Conservation (phyloP, 1,284 basidiomycete species). For the Trichosporon coremiiforme region DNA sequence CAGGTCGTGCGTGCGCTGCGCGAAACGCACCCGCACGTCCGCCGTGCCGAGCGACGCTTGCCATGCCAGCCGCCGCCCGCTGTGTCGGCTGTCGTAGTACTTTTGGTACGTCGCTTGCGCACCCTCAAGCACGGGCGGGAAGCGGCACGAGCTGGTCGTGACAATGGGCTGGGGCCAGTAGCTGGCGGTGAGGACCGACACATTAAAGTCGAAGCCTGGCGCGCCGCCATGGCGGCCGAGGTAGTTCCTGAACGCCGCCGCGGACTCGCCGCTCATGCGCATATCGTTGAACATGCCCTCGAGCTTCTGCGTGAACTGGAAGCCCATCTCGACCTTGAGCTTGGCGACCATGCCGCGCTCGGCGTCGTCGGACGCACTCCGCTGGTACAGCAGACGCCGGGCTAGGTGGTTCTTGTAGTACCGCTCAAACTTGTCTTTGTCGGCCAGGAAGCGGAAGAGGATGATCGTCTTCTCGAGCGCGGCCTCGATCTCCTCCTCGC, state of each 20-base stretch:
- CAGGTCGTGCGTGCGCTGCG: constrained; percentile 77
- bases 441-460: constrained; percentile 89
- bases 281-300: constrained; percentile 99
- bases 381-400: constrained; percentile 80
- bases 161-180: constrained; percentile 77
- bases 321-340: constrained; percentile 89
- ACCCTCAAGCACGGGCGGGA: constrained; percentile 68
- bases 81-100: constrained; percentile 87
- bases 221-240: constrained; percentile 53
- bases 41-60: constrained; percentile 89
- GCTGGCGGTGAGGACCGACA: constrained; percentile 88
- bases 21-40: constrained; percentile 84
- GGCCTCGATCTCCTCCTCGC: constrained; percentile 84
- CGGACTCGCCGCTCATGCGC: constrained; percentile 82
- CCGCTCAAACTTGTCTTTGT: constrained; percentile 97
- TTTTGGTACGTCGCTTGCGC: constrained; percentile 77
- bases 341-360: constrained; percentile 98
- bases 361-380: constrained; percentile 94
- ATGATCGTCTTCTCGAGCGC: constrained; percentile 93
- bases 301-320: constrained; percentile 95
- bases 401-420: constrained; percentile 98
- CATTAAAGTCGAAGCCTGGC: constrained; percentile 74
- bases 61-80: constrained; percentile 89
- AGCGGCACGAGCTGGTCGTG: constrained; percentile 63
- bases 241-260: constrained; percentile 65